Evolutionary conservation across 306 rosid species (phyloP).

Genomic region (Fagus sylvatica): DNA sequence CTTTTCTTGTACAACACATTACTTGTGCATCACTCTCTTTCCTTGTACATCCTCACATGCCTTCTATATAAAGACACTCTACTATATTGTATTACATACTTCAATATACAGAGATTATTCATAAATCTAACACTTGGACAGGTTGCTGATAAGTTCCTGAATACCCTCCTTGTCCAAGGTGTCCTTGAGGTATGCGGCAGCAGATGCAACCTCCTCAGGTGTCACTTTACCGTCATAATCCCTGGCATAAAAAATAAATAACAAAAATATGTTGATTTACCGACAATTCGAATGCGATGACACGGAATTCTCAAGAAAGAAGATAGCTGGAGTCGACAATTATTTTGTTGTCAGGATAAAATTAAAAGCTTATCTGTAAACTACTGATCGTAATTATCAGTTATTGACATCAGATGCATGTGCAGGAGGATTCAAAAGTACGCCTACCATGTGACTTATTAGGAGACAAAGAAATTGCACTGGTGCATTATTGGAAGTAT

Average conservation of each 20-base stretch:
- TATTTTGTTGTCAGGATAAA: too few species aligned
- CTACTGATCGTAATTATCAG: background rate
- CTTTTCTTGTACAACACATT: too few species aligned
- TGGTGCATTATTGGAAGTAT: background rate
- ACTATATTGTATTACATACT: too few species aligned
- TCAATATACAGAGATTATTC: too few species aligned
- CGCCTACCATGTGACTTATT: background rate
- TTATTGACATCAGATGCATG: background rate
- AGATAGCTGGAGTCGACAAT: background rate
- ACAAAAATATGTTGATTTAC: background rate
- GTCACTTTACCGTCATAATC: constrained; percentile 96
- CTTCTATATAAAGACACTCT: too few species aligned
- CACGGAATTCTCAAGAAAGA: background rate
- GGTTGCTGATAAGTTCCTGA: constrained; percentile 83
- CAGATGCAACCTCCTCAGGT: constrained; percentile 96
- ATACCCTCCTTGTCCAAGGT: constrained; percentile 92
- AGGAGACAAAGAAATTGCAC: background rate
- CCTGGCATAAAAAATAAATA: constrained; percentile 49
- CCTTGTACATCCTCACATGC: too few species aligned
- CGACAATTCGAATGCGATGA: background rate
- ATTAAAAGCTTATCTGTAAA: background rate
- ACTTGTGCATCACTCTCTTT: too few species aligned
- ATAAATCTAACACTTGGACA: constrained; percentile 84
- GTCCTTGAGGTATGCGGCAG: constrained; percentile 88
- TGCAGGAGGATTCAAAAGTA: background rate